Base-by-base conservation (phyloP, 1,284 basidiomycete species). In the Melampsora occidentalis region DNA sequence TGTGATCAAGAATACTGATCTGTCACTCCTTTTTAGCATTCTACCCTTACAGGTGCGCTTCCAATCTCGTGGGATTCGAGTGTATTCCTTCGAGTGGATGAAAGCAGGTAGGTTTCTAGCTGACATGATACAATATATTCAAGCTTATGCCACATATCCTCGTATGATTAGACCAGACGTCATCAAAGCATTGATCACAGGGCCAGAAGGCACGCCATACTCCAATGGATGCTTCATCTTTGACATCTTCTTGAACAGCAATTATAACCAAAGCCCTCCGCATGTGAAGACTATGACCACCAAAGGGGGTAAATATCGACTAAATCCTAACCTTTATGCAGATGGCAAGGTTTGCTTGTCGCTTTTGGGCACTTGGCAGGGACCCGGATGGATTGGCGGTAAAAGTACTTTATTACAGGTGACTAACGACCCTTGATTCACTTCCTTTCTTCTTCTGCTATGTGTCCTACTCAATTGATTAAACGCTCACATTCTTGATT, bases 231-330 rank as follows among this genome's bases (percentile, higher is more conserved):
- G 70, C 79, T 81, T 82, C 79, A 81, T 94, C 64, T 96, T 96
- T 80, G 94, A 97, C 83, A 93, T 96, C 73, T 94, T 94, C 84
- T 86, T 97, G 1, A 92, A 91, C 6, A 86, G 89, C 69, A 89
- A 85, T 78, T 94, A 93, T 82, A 94, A 93, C 81, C 90, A 89
- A 80, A 85, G 86, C 28, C 91, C 92, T 7, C 92, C 92, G 1
- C 89, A 85, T 77, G 91, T 93, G 70, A 94, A 94, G 83, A 92
- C 91, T 80, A 92, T 95, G 90, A 96, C 93, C 71, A 96, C 93
- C 0, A 90, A 92, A 79, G 92, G 91, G 1, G 93, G 94, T 33
- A 90, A 88, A 83, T 94, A 86, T 83, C 88, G 94, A 33, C 93
- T 94, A 84, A 95, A 95, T 80, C 93, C 93, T 3, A 96, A 96